Percentiles rank a stretch among this genome's conserved stretches.
phyloP scores from a whole-genome alignment of 306 rosid species.

The Castanea crenata region DNA sequence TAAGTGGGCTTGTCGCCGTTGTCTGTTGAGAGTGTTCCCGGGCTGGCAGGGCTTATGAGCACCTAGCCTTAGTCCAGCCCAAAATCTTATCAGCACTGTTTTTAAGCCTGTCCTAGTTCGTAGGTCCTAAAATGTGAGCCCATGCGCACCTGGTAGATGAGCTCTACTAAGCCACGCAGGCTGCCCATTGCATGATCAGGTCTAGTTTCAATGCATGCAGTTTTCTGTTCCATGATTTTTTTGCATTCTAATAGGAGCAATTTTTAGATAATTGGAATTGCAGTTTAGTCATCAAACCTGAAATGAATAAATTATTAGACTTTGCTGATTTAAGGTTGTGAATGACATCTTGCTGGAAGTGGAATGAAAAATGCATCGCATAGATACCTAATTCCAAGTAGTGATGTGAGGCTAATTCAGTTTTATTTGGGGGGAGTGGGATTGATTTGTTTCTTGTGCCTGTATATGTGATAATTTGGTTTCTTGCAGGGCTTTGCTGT shows the following conservation, averaged over 20 bases:
- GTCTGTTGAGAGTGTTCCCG: too few relatives aligned
- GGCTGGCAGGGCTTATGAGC: too few relatives aligned
- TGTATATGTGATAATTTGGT: neutral
- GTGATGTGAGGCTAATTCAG: neutral
- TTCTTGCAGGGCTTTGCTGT: conserved; percentile 5
- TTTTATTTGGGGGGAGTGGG: neutral
- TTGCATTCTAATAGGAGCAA: too few relatives aligned
- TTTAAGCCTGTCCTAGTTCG: neutral
- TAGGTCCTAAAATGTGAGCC: neutral
- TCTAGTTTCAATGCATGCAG: neutral
- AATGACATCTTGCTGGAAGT: neutral
- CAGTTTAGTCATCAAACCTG: neutral
- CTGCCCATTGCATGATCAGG: neutral
- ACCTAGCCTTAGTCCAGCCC: too few relatives aligned
- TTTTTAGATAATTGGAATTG: too few relatives aligned
- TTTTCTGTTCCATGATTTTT: neutral
- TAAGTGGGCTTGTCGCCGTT: too few relatives aligned
- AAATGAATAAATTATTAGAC: neutral
- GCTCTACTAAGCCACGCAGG: neutral
- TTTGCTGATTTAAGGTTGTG: neutral
- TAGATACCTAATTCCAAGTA: neutral
- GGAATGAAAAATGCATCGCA: neutral
- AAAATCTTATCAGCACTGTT: neutral
- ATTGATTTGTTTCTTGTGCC: neutral
- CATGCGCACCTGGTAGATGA: neutral